Evolutionary conservation across 768 basidiomycete genomes (phyloP), one percentile per base, ranked within the genome.

Genomic region (Kondoa subrosea): DNA sequence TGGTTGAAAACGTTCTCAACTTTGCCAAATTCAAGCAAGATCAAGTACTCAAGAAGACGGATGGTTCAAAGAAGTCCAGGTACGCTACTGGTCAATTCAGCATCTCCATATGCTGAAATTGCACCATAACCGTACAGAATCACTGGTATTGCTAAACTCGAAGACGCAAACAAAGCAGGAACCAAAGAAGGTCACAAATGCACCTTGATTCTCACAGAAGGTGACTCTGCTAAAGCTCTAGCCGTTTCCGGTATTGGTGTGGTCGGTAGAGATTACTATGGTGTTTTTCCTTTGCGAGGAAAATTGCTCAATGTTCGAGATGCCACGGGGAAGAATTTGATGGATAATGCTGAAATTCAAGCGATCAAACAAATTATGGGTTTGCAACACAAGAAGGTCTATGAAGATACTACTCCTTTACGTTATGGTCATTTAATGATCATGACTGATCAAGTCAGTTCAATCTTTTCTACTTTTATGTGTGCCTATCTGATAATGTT

Each of bases 361-460:
- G 88, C 87, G 70, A 90, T 99, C 81, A 93, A 92, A 83, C 89
- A 95, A 80, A 97, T 97, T 74, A 84, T 99, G 82, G 95, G 95
- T 2, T 78, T 97, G 66, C 90, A 92, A 76, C 90, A 95, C 75
- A 89, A 87, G 75, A 91, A 91, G 78, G 86, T 87, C 71, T 99
- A 99, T 77, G 79, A 79, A 50, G 82, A 81, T 64, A 78, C 83
- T 17, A 76, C 75, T 34, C 85, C 82, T 71, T 78, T 99, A 73
- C 85, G 95, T 30, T 99, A 99, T 74, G 95, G 95, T 1, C 85
- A 86, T 64, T 76, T 99, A 62, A 99, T 99, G 95, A 89, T 99
- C 73, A 99, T 99, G 95, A 90, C 95, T 2, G 95, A 99, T 86
- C 93, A 96, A 84, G 91, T 90, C 65, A 61, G 82, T 77, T 21